Conservation (phyloP, 257 asterid species). For the Schizonepeta tenuifolia region DNA sequence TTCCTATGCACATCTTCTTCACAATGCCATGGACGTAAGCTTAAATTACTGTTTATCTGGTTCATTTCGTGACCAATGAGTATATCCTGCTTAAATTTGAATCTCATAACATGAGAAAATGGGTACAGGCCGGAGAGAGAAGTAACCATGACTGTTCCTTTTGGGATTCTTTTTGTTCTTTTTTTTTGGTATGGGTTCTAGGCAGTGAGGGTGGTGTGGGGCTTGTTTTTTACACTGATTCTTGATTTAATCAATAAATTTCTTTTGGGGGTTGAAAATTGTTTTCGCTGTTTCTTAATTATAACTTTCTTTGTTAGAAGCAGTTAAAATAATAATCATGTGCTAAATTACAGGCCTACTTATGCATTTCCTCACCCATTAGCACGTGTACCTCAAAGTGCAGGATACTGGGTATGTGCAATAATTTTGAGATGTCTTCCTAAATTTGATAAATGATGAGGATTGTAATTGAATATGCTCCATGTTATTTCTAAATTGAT, state of each 20-base stretch:
- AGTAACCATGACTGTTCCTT: neutral
- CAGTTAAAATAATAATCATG: constrained; percentile 28
- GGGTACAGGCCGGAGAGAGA: neutral
- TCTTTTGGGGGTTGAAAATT: too few relatives aligned
- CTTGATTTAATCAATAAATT: too few relatives aligned
- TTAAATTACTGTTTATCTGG: constrained; percentile 21
- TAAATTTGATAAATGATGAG: constrained; percentile 2
- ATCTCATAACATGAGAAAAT: constrained; percentile 1
- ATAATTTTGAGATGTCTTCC: constrained; percentile 27
- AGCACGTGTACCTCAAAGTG: constrained; percentile 98
- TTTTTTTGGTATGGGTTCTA: too few relatives aligned
- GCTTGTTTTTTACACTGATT: neutral
- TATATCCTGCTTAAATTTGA: constrained; percentile 25
- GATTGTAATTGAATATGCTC: constrained; percentile 16
- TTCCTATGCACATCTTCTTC: constrained; percentile 97
- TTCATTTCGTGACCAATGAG: constrained; percentile 22
- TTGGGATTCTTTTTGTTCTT: too few relatives aligned
- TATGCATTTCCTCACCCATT: constrained; percentile 97
- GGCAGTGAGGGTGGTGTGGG: too few relatives aligned
- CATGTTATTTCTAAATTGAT: constrained; percentile 32
- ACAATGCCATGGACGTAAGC: constrained; percentile 99
- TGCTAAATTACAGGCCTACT: constrained; percentile 84
- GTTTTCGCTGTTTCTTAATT: neutral
- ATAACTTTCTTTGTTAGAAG: constrained; percentile 13
- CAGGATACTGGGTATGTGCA: constrained; percentile 91